These are phyloP conservation scores for Hymenoscyphus fructigenus DNA, from an alignment of 2,329 filamentous ascomycete species.

Conservation along the genomic window DNA sequence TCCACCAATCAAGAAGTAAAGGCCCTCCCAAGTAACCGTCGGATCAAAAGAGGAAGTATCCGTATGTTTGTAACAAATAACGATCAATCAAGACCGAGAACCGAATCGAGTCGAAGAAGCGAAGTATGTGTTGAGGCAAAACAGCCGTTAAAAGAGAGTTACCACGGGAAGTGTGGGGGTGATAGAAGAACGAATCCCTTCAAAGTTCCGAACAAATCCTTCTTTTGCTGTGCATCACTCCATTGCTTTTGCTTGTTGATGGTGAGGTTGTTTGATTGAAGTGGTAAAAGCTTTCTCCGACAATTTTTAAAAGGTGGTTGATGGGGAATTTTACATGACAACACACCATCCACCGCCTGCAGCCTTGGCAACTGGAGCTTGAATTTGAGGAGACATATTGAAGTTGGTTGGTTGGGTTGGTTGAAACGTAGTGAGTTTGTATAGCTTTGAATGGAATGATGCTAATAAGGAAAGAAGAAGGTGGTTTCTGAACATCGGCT, in stretches of 20 bases:
- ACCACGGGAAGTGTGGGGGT: background rate
- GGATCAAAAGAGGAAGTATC: background rate
- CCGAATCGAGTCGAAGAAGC: background rate
- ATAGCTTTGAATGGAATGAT: background rate
- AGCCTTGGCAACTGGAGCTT: conserved; percentile 8
- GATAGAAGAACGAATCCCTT: background rate
- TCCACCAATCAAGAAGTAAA: background rate
- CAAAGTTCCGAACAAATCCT: background rate
- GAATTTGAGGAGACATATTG: conserved; percentile 4
- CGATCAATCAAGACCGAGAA: background rate
- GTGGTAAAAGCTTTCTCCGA: background rate
- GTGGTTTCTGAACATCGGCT: background rate
- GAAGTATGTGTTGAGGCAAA: background rate
- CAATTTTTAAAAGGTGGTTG: background rate
- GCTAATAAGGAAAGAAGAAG: background rate
- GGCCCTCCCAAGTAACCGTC: background rate
- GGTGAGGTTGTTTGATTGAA: background rate
- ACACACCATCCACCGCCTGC: conserved; percentile 5
- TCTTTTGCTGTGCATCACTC: background rate
- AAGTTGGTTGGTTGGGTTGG: background rate
- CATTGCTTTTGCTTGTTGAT: background rate
- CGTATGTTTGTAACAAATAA: background rate
- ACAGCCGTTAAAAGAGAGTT: background rate
- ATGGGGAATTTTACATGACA: conserved; percentile 4
- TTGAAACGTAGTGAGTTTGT: background rate